These are phyloP conservation scores for Penicillium sp. DNA, from an alignment of 2,329 filamentous ascomycete genomes.

Conservation along the genomic window DNA sequence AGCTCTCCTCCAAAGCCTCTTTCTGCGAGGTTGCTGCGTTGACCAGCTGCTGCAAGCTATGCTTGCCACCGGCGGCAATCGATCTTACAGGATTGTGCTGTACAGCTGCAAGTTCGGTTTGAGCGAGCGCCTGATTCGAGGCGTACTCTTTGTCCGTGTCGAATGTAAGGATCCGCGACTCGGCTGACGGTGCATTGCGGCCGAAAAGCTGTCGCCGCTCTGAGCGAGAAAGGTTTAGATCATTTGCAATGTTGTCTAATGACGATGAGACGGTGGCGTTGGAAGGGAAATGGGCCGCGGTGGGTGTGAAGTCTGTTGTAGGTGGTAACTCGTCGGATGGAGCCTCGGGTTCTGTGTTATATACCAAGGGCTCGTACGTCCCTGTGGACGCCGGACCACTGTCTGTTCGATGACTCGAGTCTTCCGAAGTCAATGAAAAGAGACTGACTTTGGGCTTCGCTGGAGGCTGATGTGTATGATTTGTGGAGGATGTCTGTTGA, in stretches of 20 bases:
- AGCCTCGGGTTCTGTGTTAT: slow-evolving; percentile 30
- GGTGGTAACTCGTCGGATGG: slow-evolving; percentile 18
- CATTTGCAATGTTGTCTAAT: slow-evolving; percentile 68
- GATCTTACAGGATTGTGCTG: slow-evolving; percentile 78
- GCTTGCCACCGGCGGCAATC: slow-evolving; percentile 76
- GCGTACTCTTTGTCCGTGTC: slow-evolving; percentile 85
- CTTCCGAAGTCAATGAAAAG: slow-evolving; percentile 40
- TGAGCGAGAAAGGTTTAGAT: slow-evolving; percentile 73
- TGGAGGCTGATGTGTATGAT: too few species aligned
- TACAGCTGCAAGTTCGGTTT: slow-evolving; percentile 44
- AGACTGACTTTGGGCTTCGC: slow-evolving; percentile 46
- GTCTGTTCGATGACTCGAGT: slow-evolving; percentile 16
- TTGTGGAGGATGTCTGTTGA: slow-evolving; percentile 12
- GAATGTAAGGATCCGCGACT: slow-evolving; percentile 74
- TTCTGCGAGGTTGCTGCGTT: slow-evolving; percentile 77
- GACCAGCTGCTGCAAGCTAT: slow-evolving; percentile 83
- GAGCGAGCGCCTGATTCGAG: slow-evolving; percentile 76
- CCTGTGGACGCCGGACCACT: slow-evolving; percentile 15
- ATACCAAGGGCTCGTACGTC: slow-evolving; percentile 43
- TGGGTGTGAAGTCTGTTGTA: slow-evolving; percentile 8
- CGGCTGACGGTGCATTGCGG: slow-evolving; percentile 53
- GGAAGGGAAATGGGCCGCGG: slow-evolving; percentile 9
- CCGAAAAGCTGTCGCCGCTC: slow-evolving; percentile 84
- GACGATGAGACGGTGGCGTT: slow-evolving; percentile 30
- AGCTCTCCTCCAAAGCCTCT: slow-evolving; percentile 87